A percentile compares a stretch with the other conserved stretches of the same genome.
Conservation (phyloP, 768 basidiomycete genomes). For the Leccinum broughii region DNA sequence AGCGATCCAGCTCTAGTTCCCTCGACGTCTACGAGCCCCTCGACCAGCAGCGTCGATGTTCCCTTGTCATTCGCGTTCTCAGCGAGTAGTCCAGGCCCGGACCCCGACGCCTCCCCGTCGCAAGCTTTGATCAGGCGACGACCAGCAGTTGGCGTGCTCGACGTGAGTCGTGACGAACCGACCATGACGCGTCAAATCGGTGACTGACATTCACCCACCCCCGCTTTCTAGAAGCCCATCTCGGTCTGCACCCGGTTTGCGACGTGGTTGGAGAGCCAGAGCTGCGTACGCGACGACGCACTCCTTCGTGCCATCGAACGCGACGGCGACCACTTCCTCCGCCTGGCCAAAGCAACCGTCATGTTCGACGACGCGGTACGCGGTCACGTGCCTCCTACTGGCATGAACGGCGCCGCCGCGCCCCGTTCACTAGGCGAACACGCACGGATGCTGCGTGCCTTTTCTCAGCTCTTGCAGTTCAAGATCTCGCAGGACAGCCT, state of each 20-base stretch:
- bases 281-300: neutral
- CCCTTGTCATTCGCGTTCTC: neutral
- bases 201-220: neutral
- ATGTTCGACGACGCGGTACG: slow-evolving; percentile 21
- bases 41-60: neutral
- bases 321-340: slow-evolving; percentile 18
- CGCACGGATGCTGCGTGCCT: slow-evolving; percentile 17
- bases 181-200: neutral
- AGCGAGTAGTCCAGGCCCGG: neutral
- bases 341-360: slow-evolving; percentile 19
- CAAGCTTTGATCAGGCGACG: neutral
- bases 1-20: neutral
- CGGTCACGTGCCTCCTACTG: neutral
- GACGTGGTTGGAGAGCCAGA: slow-evolving; percentile 19
- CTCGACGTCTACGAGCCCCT: neutral
- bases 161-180: neutral
- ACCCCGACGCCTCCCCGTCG: neutral
- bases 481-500: slow-evolving; percentile 13
- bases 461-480: slow-evolving; percentile 15
- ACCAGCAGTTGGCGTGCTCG: neutral
- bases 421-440: slow-evolving; percentile 2
- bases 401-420: neutral
- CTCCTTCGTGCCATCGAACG: slow-evolving; percentile 25
- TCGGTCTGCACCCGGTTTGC: slow-evolving; percentile 17
- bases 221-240: slow-evolving; percentile 9